Base-by-base conservation (phyloP, 768 basidiomycete species). In the Crassisporium funariophilum region DNA sequence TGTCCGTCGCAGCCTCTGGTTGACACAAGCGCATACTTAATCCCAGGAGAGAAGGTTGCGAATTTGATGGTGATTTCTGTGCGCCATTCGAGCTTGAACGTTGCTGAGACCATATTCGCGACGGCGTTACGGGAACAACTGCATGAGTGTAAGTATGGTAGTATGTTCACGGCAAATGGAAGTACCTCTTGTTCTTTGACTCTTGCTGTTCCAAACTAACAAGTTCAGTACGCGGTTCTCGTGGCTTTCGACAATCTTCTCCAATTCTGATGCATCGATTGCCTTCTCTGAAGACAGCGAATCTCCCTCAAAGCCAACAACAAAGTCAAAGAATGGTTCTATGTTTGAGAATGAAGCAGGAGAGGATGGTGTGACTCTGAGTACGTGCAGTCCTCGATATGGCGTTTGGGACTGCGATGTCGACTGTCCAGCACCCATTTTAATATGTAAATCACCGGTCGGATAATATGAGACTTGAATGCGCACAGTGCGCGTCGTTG, bases 321-420 rank as follows among this genome's bases (percentile, higher is more conserved):
- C 80, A 64, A 97, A 98, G 72, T 98, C 97, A 59, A 99, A 99
- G 71, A 93, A 95, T 3, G 95, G 90, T 62, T 88, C 91, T 36
- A 95, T 84, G 44, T 77, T 79, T 0, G 91, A 91, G 49, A 84
- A 76, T 0, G 90, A 90, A 0, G 95, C 91, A 5, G 97, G 97
- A 1, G 91, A 94, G 4, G 79, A 78, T 1, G 92, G 88, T 1
- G 91, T 92, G 22, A 97, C 93, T 44, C 94, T 84, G 46, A 97
- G 73, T 52, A 94, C 88, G 62, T 98, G 94, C 8, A 97, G 71
- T 2, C 84, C 91, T 50, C 77, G 83, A 31, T 46, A 49, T 33
- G 85, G 83, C 10, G 69, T 62, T 44, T 82, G 77, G 10, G 67
- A 65, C 51, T 76, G 64, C 31, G 74, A 74, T 16, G 77, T 79